phyloP scores from a whole-genome alignment of 495 filamentous ascomycete genomes.

The Xylaria intraflava region DNA sequence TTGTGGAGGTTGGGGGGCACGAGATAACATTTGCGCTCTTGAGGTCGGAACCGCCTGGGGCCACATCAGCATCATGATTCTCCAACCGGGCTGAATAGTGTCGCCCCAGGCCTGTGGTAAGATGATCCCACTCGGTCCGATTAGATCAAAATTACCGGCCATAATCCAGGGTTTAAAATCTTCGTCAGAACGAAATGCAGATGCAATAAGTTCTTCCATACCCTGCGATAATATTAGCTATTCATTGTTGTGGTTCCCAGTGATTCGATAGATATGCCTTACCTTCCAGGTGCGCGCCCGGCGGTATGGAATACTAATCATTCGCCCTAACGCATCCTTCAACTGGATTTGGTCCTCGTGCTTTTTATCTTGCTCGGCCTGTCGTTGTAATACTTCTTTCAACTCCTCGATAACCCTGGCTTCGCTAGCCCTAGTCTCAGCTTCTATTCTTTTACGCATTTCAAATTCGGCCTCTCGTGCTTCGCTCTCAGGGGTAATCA shows the following conservation, averaged over 20 bases:
- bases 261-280: conserved; percentile 19
- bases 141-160: conserved; percentile 40
- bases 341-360: conserved; percentile 51
- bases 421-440: neutral
- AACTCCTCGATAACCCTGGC: neutral
- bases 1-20: neutral
- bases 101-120: conserved; percentile 42
- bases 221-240: conserved; percentile 27
- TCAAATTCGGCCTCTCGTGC: conserved; percentile 30
- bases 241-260: neutral
- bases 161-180: conserved; percentile 34
- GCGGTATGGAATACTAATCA: conserved; percentile 56
- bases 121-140: conserved; percentile 42
- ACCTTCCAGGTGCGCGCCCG: conserved; percentile 56
- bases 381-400: conserved; percentile 2
- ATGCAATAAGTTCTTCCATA: conserved; percentile 46
- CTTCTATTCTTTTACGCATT: conserved; percentile 19
- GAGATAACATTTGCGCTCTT: too few species aligned
- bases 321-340: conserved; percentile 56
- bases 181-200: conserved; percentile 40
- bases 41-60: conserved; percentile 60
- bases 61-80: conserved; percentile 87
- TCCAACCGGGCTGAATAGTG: conserved; percentile 51
- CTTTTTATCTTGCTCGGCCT: conserved; percentile 6
- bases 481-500: neutral